These are phyloP conservation scores for Fusarium sublunatum DNA, from an alignment of 2,329 filamentous ascomycete species.

Conservation along the genomic window DNA sequence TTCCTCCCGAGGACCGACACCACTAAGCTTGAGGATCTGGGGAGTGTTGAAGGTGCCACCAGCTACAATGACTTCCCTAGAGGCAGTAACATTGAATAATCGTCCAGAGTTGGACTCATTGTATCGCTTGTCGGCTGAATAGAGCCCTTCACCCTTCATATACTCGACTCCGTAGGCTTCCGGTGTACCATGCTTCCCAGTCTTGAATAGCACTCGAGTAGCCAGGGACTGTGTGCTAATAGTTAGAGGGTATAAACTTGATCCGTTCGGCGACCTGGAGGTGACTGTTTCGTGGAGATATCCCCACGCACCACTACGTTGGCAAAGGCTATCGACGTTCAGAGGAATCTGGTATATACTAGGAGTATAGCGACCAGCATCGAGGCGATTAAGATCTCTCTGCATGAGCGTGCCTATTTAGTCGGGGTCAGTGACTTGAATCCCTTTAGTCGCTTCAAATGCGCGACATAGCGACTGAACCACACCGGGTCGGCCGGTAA, in stretches of 20 bases:
- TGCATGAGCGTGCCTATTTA: conserved; percentile 45
- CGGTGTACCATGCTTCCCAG: conserved; percentile 16
- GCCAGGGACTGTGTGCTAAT: conserved; percentile 51
- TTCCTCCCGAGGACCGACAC: conserved; percentile 56
- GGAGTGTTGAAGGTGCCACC: conserved; percentile 43
- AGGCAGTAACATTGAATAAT: conserved; percentile 24
- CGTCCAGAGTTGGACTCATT: conserved; percentile 17
- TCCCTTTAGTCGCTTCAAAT: conserved; percentile 21
- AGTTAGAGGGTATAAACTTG: conserved; percentile 58
- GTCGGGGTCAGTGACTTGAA: conserved; percentile 34
- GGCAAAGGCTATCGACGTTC: conserved; percentile 37
- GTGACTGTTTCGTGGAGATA: conserved; percentile 47
- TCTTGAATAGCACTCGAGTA: conserved; percentile 51
- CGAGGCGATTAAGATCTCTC: conserved; percentile 47
- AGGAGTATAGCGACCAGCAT: conserved; percentile 43
- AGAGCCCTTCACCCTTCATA: conserved; percentile 54
- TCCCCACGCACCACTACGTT: conserved; percentile 23
- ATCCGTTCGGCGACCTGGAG: too few relatives aligned
- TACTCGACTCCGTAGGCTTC: conserved; percentile 49
- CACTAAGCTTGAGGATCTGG: conserved; percentile 63
- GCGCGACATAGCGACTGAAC: conserved; percentile 17
- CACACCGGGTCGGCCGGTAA: conserved; percentile 25
- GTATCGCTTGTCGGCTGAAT: conserved; percentile 53
- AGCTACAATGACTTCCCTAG: conserved; percentile 38
- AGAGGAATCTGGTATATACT: conserved; percentile 49